Percentiles rank a stretch among this genome's conserved stretches.
These are phyloP conservation scores for Escallonia herrerae DNA, from an alignment of 129 eudicot genomes.

Conservation along the genomic window DNA sequence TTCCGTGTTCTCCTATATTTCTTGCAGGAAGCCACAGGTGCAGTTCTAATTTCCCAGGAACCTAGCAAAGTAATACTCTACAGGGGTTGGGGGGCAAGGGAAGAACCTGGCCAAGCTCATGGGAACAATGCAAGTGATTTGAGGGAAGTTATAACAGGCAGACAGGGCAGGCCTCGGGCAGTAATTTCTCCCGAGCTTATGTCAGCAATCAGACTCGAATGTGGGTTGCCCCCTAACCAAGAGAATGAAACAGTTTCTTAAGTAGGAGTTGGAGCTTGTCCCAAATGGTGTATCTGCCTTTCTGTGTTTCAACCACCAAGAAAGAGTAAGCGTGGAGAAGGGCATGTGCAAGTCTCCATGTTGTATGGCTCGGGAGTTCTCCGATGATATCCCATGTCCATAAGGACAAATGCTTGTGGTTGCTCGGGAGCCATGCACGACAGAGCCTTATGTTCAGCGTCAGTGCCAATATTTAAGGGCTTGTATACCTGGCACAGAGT, in stretches of 20 bases:
- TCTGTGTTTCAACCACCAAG: too few species aligned
- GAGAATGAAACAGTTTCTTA: conserved; percentile 13
- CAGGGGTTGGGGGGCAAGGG: conserved; percentile 73
- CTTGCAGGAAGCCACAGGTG: conserved; percentile 83
- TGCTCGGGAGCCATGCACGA: too few species aligned
- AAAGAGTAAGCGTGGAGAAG: too few species aligned
- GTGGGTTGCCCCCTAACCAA: conserved; percentile 50
- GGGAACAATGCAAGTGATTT: not conserved
- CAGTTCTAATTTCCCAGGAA: conserved; percentile 79
- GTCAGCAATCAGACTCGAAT: conserved; percentile 77
- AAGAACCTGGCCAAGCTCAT: conserved; percentile 15
- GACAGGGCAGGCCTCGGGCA: conserved; percentile 13
- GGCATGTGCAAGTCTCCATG: too few species aligned
- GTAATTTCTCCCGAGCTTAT: conserved; percentile 67
- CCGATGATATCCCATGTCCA: too few species aligned
- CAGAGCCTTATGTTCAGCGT: too few species aligned
- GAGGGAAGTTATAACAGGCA: not conserved
- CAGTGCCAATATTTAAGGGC: too few species aligned
- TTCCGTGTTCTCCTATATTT: conserved; percentile 9
- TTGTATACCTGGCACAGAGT: too few species aligned
- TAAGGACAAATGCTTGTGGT: too few species aligned
- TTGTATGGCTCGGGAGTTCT: too few species aligned
- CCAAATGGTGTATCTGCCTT: not conserved
- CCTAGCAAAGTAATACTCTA: conserved; percentile 78
- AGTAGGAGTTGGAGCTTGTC: not conserved